Evolutionary conservation across 2,329 filamentous ascomycete genomes (phyloP).

Genomic region (Verticillium nubilum): DNA sequence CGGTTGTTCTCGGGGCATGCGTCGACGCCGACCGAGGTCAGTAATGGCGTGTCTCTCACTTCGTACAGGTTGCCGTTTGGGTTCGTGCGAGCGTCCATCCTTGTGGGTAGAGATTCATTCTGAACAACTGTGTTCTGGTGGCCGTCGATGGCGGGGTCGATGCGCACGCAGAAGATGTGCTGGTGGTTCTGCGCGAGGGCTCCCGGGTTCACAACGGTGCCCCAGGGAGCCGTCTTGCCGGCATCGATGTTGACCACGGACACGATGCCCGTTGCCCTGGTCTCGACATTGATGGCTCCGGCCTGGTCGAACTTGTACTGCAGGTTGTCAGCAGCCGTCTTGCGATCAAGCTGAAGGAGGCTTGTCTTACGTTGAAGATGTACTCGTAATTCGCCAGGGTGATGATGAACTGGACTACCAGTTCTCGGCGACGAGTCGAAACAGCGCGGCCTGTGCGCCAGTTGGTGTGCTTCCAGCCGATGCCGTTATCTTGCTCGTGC

Average conservation of each 20-base stretch:
- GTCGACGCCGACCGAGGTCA: slow-evolving; percentile 28
- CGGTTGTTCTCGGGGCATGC: slow-evolving; percentile 23
- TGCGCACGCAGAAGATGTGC: slow-evolving; percentile 46
- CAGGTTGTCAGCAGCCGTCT: background rate
- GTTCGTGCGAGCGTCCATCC: slow-evolving; percentile 31
- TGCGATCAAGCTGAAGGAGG: background rate
- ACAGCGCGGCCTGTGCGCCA: slow-evolving; percentile 58
- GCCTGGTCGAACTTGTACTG: slow-evolving; percentile 57
- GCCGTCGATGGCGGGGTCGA: slow-evolving; percentile 50
- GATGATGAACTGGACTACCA: slow-evolving; percentile 4
- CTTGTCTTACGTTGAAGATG: slow-evolving; percentile 46
- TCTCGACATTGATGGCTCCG: slow-evolving; percentile 56
- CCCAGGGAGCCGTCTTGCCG: slow-evolving; percentile 33
- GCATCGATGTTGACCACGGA: slow-evolving; percentile 31
- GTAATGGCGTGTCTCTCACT: slow-evolving; percentile 37
- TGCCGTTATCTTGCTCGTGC: slow-evolving; percentile 65
- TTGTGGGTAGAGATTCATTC: slow-evolving; percentile 1
- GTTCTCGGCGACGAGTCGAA: slow-evolving; percentile 32
- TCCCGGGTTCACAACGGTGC: slow-evolving; percentile 45
- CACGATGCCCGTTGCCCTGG: slow-evolving; percentile 61
- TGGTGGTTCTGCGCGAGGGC: slow-evolving; percentile 52
- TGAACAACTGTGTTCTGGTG: slow-evolving; percentile 37
- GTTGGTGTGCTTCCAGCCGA: slow-evolving; percentile 68
- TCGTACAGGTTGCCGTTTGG: slow-evolving; percentile 39
- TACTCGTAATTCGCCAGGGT: slow-evolving; percentile 65